Base-by-base conservation (phyloP, 2,329 filamentous ascomycete genomes). In the Daldinia sp. region DNA sequence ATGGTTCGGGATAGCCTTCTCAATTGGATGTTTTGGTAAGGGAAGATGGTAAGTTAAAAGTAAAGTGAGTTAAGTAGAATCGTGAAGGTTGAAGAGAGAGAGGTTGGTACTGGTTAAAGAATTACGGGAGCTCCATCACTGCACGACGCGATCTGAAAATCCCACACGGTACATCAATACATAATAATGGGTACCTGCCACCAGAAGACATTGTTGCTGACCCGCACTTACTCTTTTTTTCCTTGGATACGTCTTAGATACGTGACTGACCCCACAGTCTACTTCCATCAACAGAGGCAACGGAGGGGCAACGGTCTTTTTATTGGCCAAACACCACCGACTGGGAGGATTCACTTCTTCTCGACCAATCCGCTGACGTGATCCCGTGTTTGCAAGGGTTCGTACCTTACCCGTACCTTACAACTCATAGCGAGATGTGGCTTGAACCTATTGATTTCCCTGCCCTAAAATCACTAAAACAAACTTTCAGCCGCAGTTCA, bases 271-370 rank as follows among this genome's bases (percentile, higher is more conserved):
- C 67, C 71, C 72, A 74, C 71, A 56, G 55, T 64, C 64, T 64
- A 71, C 70, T 72, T 68, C 55, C 30, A 65, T 84, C 80, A 85
- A 85, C 81, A 85, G 68, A 76, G 73, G 79, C 82, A 85, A 86
- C 84, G 73, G 76, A 83, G 69, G 76, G 70, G 84, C 85, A 89
- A 89, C 86, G 73, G 71, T 11, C 3, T 35, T 69, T 21, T 75
- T 56, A 84, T 85, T 85, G 82, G 83, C 11, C 35, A 3, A 19
- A 21, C n/a, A 56, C 43, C 48, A 30, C 50, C 53, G 34, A 30
- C 51, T 48, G 23, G 25, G 37, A 52, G 60, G 64, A 64, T 64
- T 50, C 11, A 21, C 19, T 21, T 45, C 29, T 41, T 55, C 37
- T 49, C 41, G 29, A 55, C 72, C 72, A 73, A 73, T 73, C 66